phyloP scores from a whole-genome alignment of 345 rosid genomes.

The Linum lewisii region DNA sequence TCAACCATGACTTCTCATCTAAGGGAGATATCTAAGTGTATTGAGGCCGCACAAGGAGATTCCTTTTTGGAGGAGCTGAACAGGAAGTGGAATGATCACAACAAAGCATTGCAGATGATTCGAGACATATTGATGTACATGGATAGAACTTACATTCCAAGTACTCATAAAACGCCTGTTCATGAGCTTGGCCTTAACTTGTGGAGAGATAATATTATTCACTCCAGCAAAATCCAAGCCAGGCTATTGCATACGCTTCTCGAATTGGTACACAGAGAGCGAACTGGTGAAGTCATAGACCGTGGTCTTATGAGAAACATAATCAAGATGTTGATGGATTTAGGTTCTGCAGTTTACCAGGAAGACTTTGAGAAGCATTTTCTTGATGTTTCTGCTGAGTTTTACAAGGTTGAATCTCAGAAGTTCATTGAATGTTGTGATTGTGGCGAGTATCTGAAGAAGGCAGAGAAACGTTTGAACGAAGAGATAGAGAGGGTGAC shows the following conservation, averaged over 20 bases:
- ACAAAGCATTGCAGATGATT: slow-evolving; percentile 95
- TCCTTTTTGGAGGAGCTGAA: slow-evolving; percentile 83
- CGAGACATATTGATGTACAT: slow-evolving; percentile 97
- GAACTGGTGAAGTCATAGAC: slow-evolving; percentile 88
- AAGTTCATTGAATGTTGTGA: slow-evolving; percentile 82
- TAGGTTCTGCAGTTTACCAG: slow-evolving; percentile 87
- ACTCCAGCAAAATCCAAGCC: slow-evolving; percentile 56
- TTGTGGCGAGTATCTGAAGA: slow-evolving; percentile 91
- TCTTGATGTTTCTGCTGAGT: slow-evolving; percentile 85
- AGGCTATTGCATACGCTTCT: slow-evolving; percentile 75
- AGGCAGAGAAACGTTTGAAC: slow-evolving; percentile 80
- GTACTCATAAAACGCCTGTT: slow-evolving; percentile 73
- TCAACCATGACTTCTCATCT: slow-evolving; percentile 86
- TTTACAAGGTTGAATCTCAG: slow-evolving; percentile 86
- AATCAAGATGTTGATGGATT: slow-evolving; percentile 90
- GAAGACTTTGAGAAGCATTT: slow-evolving; percentile 94
- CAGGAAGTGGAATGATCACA: slow-evolving; percentile 96
- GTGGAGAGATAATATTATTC: slow-evolving; percentile 87
- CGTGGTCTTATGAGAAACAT: slow-evolving; percentile 88
- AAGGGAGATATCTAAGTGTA: slow-evolving; percentile 60
- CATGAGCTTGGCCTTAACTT: slow-evolving; percentile 83
- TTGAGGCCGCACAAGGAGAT: slow-evolving; percentile 92
- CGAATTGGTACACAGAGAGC: slow-evolving; percentile 67
- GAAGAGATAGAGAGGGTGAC: slow-evolving; percentile 96
- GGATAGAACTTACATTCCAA: slow-evolving; percentile 88